Conservation (phyloP, 768 basidiomycete genomes). For the Podaxis sp. region DNA sequence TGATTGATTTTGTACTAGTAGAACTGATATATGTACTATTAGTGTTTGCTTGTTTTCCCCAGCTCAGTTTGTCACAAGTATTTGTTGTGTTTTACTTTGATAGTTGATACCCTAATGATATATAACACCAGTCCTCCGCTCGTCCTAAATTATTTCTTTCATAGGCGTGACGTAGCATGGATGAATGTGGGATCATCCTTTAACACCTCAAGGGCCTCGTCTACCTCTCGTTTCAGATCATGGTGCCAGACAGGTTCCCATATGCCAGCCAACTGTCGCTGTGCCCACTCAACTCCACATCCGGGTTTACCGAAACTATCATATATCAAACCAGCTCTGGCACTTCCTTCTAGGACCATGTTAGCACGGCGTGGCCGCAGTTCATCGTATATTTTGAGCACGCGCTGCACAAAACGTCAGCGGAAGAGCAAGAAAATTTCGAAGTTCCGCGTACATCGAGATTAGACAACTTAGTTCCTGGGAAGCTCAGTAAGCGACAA, state of each 20-base stretch:
- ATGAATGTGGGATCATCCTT: background rate
- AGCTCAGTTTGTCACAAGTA: background rate
- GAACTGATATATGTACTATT: background rate
- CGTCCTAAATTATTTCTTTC: background rate
- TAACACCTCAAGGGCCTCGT: slow-evolving; percentile 27
- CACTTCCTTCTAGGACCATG: slow-evolving; percentile 44
- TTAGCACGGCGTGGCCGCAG: slow-evolving; percentile 49
- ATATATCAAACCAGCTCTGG: slow-evolving; percentile 42
- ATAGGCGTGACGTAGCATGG: background rate
- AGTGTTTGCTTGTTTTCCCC: background rate
- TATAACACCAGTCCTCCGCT: background rate
- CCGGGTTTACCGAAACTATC: slow-evolving; percentile 35
- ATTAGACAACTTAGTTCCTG: slow-evolving; percentile 36
- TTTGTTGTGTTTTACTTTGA: background rate
- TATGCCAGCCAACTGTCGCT: slow-evolving; percentile 33
- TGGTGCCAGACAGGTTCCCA: slow-evolving; percentile 54
- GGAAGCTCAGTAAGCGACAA: slow-evolving; percentile 43
- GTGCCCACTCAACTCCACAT: slow-evolving; percentile 29
- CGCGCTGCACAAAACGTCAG: slow-evolving; percentile 32
- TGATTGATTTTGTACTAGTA: slow-evolving; percentile 1
- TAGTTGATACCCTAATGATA: background rate
- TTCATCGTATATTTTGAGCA: slow-evolving; percentile 44
- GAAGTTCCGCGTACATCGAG: slow-evolving; percentile 34
- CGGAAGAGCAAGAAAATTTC: background rate
- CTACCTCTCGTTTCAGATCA: slow-evolving; percentile 42